Evolutionary conservation across 495 filamentous ascomycete genomes (phyloP).

Genomic region (Neurospora intermedia): DNA sequence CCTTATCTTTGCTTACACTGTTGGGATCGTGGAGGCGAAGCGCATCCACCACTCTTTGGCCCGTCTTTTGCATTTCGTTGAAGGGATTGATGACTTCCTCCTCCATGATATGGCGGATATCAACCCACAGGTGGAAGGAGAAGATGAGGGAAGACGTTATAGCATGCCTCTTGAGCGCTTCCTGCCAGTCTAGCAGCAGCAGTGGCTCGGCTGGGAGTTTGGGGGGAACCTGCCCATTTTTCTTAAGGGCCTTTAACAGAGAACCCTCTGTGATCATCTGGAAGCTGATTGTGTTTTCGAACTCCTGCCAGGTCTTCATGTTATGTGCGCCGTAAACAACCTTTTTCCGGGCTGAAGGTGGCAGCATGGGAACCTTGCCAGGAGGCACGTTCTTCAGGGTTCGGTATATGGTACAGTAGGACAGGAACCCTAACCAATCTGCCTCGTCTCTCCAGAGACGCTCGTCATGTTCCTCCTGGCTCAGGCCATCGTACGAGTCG

Average conservation of each 20-base stretch:
- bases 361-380: conserved; percentile 14
- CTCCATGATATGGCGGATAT: conserved; percentile 23
- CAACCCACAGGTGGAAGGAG: conserved; percentile 16
- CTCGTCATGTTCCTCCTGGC: conserved; percentile 6
- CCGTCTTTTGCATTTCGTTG: conserved; percentile 11
- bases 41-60: conserved; percentile 1
- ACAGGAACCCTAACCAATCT: conserved; percentile 12
- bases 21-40: background rate
- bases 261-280: conserved; percentile 13
- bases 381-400: conserved; percentile 2
- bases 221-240: conserved; percentile 1
- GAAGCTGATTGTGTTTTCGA: conserved; percentile 5
- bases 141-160: conserved; percentile 12
- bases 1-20: conserved; percentile 1
- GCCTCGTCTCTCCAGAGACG: conserved; percentile 15
- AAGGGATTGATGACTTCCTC: conserved; percentile 10
- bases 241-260: conserved; percentile 14
- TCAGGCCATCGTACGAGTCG: conserved; percentile 7
- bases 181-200: conserved; percentile 11
- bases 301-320: conserved; percentile 3
- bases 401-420: conserved; percentile 2
- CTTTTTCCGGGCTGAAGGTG: conserved; percentile 3
- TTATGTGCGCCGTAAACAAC: conserved; percentile 11
- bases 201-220: conserved; percentile 12
- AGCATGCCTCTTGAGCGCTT: conserved; percentile 1